Evolutionary conservation across 768 basidiomycete species (phyloP).

Genomic region (Tubosaeta sp.): DNA sequence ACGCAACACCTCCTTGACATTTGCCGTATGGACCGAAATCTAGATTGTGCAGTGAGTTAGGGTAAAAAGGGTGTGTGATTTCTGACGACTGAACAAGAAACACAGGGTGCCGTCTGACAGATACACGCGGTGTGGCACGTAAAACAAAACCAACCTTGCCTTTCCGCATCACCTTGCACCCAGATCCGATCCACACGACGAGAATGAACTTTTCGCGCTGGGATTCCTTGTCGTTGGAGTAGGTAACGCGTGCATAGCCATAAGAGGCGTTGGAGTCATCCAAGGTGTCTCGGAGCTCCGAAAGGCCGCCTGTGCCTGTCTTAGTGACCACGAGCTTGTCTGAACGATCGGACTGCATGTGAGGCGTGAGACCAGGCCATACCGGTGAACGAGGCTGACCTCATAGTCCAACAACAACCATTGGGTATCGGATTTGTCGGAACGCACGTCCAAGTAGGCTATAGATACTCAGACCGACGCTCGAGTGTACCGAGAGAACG

Average conservation of each 20-base stretch:
- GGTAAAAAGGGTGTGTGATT: conserved; percentile 25
- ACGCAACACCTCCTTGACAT: conserved; percentile 79
- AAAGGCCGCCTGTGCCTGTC: conserved; percentile 77
- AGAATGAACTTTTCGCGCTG: conserved; percentile 87
- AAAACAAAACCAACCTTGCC: conserved; percentile 61
- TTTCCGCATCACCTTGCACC: conserved; percentile 87
- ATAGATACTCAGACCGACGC: conserved; percentile 17
- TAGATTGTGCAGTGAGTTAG: conserved; percentile 34
- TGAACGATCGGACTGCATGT: conserved; percentile 58
- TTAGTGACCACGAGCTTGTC: conserved; percentile 76
- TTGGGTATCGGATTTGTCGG: conserved; percentile 80
- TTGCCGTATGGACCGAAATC: conserved; percentile 89
- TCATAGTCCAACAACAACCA: conserved; percentile 92
- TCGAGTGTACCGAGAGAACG: conserved; percentile 14
- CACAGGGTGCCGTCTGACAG: conserved; percentile 11
- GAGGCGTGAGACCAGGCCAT: conserved; percentile 11
- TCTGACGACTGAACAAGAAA: conserved; percentile 1
- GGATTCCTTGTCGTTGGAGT: conserved; percentile 83
- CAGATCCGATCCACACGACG: conserved; percentile 76
- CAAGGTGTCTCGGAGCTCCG: conserved; percentile 68
- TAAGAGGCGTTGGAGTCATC: conserved; percentile 75
- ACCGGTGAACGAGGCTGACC: conserved; percentile 35
- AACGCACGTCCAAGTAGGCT: conserved; percentile 88
- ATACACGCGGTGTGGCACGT: conserved; percentile 16
- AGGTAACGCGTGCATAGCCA: conserved; percentile 80